A percentile compares a stretch with the other conserved stretches of the same genome.
Evolutionary conservation across 2,329 filamentous ascomycete genomes (phyloP).

Genomic region (Teratosphaeria zuluensis): DNA sequence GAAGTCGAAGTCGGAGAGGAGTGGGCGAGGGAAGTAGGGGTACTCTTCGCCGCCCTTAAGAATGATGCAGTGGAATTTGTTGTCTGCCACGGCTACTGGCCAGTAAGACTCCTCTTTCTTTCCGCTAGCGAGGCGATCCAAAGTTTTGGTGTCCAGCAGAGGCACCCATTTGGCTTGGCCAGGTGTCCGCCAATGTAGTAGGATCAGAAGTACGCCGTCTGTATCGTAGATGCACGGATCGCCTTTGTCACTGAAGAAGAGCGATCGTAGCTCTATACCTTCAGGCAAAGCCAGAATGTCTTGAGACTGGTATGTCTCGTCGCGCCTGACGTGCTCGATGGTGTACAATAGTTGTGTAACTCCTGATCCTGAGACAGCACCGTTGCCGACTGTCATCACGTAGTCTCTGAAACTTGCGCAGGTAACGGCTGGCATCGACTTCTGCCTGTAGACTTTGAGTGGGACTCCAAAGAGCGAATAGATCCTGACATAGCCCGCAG

Average conservation of each 20-base stretch:
- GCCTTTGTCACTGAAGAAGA: conserved; percentile 90
- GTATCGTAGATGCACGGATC: conserved; percentile 96
- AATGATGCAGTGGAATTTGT: conserved; percentile 97
- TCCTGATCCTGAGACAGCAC: conserved; percentile 70
- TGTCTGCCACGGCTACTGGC: conserved; percentile 83
- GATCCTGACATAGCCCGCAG: conserved; percentile 77
- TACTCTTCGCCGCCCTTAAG: conserved; percentile 90
- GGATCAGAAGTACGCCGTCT: conserved; percentile 74
- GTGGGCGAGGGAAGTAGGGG: conserved; percentile 81
- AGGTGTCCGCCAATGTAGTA: conserved; percentile 81
- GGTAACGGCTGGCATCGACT: conserved; percentile 79
- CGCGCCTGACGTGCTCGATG: conserved; percentile 87
- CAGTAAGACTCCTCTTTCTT: conserved; percentile 87
- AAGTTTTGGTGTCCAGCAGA: conserved; percentile 75
- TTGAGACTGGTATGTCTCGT: conserved; percentile 89
- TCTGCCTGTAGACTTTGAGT: conserved; percentile 80
- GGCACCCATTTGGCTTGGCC: conserved; percentile 87
- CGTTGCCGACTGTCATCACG: conserved; percentile 91
- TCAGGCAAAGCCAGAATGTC: conserved; percentile 79
- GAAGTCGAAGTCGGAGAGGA: conserved; percentile 91
- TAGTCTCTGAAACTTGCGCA: conserved; percentile 94
- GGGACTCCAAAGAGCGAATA: conserved; percentile 91
- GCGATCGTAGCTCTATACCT: conserved; percentile 61
- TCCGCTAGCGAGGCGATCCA: conserved; percentile 73
- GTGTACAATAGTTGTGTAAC: conserved; percentile 73